Evolutionary conservation across 352 stramenopile species (phyloP).

Genomic region (Plasmopara viticola): DNA sequence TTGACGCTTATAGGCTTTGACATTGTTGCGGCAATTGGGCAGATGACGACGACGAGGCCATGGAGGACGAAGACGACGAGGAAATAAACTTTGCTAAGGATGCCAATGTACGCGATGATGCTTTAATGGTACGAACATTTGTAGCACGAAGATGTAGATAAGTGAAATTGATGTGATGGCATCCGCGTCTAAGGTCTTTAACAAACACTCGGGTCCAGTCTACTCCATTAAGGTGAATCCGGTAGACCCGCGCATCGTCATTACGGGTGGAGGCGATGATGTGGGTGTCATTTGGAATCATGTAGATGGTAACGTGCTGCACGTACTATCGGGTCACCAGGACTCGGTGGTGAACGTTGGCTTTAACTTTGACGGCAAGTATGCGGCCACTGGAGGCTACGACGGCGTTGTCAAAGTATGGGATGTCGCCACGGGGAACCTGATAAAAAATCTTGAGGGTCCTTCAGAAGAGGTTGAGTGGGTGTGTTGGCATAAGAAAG

Average conservation of each 20-base stretch:
- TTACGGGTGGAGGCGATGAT: slow-evolving; percentile 81
- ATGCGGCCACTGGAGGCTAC: slow-evolving; percentile 80
- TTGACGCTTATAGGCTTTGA: neutral
- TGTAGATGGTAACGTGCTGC: slow-evolving; percentile 69
- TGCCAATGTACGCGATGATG: slow-evolving; percentile 73
- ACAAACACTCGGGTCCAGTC: slow-evolving; percentile 68
- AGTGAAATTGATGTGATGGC: too few relatives aligned
- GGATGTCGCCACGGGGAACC: slow-evolving; percentile 72
- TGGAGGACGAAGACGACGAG: slow-evolving; percentile 58
- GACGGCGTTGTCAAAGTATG: slow-evolving; percentile 87
- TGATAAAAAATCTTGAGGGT: slow-evolving; percentile 80
- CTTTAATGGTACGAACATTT: slow-evolving; percentile 37
- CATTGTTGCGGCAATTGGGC: neutral
- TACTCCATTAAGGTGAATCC: slow-evolving; percentile 83
- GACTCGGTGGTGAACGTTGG: slow-evolving; percentile 81
- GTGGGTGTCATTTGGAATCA: slow-evolving; percentile 83
- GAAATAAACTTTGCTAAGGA: slow-evolving; percentile 53
- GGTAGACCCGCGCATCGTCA: slow-evolving; percentile 68
- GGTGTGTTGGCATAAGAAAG: slow-evolving; percentile 88
- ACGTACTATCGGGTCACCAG: slow-evolving; percentile 70
- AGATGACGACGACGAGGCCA: slow-evolving; percentile 64
- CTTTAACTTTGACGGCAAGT: slow-evolving; percentile 86
- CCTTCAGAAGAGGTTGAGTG: slow-evolving; percentile 89
- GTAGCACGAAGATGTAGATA: too few relatives aligned
- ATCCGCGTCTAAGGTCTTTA: slow-evolving; percentile 44